Evolutionary conservation across 306 rosid genomes (phyloP), one percentile per base, ranked within the genome.

Genomic region (Carpinus fangiana): DNA sequence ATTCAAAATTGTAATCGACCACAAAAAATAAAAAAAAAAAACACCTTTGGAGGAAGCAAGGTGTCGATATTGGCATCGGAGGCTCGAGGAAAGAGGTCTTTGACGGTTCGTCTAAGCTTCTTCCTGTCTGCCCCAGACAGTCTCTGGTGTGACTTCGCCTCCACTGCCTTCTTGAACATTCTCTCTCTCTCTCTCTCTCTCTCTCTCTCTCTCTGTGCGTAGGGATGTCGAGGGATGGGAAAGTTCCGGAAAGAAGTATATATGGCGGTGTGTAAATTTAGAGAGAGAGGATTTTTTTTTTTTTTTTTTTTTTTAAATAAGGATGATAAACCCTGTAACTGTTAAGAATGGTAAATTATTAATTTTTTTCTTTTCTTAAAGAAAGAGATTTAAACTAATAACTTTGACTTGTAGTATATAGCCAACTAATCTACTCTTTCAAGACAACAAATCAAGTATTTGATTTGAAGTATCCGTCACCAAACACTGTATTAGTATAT

Each of bases 121-220:
- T 94, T 94, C 43, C 83, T 80, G 76, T 94, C 98, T 12, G 97
- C 97, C 72, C 98, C 98, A 0, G 98, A 94, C n/a, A 92, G 66
- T 47, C 98, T 86, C 82, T 94, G 98, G 79, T 92, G 98, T 20
- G 92, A 86, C 86, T 84, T 91, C 8, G 93, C 86, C 74, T 94
- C 97, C 66, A 87, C 88, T 73, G 89, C 91, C 95, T 94, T 94
- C 97, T 94, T 94, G 86, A 94, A 92, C 98, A 94, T 90, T 34
- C 12, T 88, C 76, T 68, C 34, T 60, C 55, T 12, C 16, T 50
- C 17, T 51, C 17, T 51, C 8, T 5, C 16, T 50, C 17, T 51
- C 17, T 51, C 8, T 5, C 2, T 18, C 8, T 18, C 8, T 18
- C 3, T 17, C 2, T 1, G 16, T 18, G 57, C 18, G 2, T 57